Conservation (phyloP, 2,329 filamentous ascomycete species). For the Xylariaceae sp. region DNA sequence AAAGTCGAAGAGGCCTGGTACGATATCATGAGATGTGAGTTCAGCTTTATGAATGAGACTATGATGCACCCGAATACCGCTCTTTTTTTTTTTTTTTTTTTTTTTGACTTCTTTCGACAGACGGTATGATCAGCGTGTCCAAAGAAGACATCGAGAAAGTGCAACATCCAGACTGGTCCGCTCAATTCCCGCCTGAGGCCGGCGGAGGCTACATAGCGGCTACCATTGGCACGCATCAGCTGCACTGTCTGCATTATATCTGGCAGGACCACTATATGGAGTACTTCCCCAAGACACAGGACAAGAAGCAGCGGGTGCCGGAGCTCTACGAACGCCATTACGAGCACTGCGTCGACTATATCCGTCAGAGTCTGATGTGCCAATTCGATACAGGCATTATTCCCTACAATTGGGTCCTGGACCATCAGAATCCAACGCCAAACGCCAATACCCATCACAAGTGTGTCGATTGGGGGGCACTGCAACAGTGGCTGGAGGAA, state of each 20-base stretch:
- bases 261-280: constrained; percentile 13
- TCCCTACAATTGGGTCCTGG: constrained; percentile 11
- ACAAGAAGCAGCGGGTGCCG: constrained; percentile 11
- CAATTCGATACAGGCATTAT: constrained; percentile 12
- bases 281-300: constrained; percentile 9
- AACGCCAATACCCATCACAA: constrained; percentile 11
- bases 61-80: no score
- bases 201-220: constrained; percentile 7
- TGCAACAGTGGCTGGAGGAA: constrained; percentile 9
- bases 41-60: no score
- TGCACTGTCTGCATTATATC: constrained; percentile 12
- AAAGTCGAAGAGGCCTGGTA: constrained; percentile 14
- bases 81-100: no score
- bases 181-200: constrained; percentile 7
- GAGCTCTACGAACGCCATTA: constrained; percentile 17
- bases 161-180: constrained; percentile 6
- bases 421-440: constrained; percentile 15
- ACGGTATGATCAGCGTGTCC: constrained; percentile 10
- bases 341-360: constrained; percentile 16
- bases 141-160: constrained; percentile 7
- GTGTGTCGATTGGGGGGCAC: constrained; percentile 11
- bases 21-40: constrained; percentile 10
- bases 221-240: constrained; percentile 6
- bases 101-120: no score
- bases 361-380: constrained; percentile 14